Evolutionary conservation across 306 rosid genomes (phyloP).

Genomic region (Pyrus betulifolia): DNA sequence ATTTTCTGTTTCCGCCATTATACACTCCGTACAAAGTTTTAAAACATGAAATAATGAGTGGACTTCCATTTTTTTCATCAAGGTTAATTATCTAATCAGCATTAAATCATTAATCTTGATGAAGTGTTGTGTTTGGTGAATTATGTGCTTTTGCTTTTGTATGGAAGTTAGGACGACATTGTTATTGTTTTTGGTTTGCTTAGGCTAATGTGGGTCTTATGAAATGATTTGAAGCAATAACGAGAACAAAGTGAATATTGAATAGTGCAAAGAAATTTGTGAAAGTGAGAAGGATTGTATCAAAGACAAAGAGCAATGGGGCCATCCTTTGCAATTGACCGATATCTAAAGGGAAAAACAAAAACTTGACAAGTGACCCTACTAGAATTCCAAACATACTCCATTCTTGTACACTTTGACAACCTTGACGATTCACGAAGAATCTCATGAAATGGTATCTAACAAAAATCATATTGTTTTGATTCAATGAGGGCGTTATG

Average conservation of each 20-base stretch:
- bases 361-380: conserved; percentile 28
- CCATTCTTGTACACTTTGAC: conserved; percentile 25
- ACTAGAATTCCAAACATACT: conserved; percentile 21
- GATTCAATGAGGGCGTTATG: conserved; percentile 53
- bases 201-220: conserved; percentile 53
- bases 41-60: conserved; percentile 28
- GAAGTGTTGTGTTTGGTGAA: conserved; percentile 21
- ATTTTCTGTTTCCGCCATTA: too few species aligned
- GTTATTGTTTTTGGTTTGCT: conserved; percentile 22
- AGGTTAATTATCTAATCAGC: conserved; percentile 33
- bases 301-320: conserved; percentile 35
- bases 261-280: conserved; percentile 38
- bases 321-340: conserved; percentile 34
- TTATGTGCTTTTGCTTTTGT: conserved; percentile 40
- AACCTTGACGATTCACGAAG: conserved; percentile 36
- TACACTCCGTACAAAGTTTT: background rate
- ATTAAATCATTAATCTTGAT: conserved; percentile 11
- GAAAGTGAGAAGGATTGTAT: conserved; percentile 26
- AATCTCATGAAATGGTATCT: conserved; percentile 47
- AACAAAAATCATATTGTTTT: conserved; percentile 20
- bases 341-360: conserved; percentile 32
- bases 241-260: conserved; percentile 30
- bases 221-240: conserved; percentile 56
- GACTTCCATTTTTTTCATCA: conserved; percentile 39
- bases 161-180: conserved; percentile 32